Base-by-base conservation (phyloP, 2,329 filamentous ascomycete genomes). In the Catunica adiposa region DNA sequence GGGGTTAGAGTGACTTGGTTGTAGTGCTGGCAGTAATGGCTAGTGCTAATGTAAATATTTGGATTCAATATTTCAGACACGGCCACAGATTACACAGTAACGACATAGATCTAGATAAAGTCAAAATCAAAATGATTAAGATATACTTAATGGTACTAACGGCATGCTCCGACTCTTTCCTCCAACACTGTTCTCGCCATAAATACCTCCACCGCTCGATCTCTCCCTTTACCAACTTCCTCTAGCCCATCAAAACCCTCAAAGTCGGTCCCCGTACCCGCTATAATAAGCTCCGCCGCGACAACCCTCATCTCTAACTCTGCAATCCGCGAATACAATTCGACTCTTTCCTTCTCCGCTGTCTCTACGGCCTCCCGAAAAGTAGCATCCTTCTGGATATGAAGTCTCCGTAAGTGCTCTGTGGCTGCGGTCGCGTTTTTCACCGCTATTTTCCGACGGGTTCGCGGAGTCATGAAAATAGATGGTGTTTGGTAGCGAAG, bases 1-100 rank as follows among this genome's bases (percentile, higher is more conserved):
- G 83, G 71, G 86, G 86, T 0, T 77, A 56, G 29, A 48, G 9
- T 5, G 44, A 48, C n/a, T n/a, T n/a, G n/a, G n/a, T n/a, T n/a
- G n/a, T n/a, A n/a, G n/a, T n/a, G n/a, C n/a, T n/a, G n/a, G n/a
- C n/a, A n/a, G n/a, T n/a, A n/a, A n/a, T n/a, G n/a, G n/a, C 6
- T 1, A 14, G 23, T 48, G 44, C 9, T 23, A 17, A 29, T 48
- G 22, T 5, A 34, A 34, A 34, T 34, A 34, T 5, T 34, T 5
- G 5, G 5, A 11, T 34, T 34, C 11, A 34, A 34, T 34, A 34
- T 34, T 34, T n/a, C n/a, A n/a, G n/a, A n/a, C n/a, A n/a, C n/a
- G n/a, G n/a, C n/a, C n/a, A n/a, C n/a, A 15, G 38, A 20, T 7
- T n/a, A 20, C 5, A 42, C 5, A 7, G n/a, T 7, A 42, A 42